These are phyloP conservation scores for Chrysanthemum lavandulifolium DNA, from an alignment of 129 eudicot species.

Conservation along the genomic window DNA sequence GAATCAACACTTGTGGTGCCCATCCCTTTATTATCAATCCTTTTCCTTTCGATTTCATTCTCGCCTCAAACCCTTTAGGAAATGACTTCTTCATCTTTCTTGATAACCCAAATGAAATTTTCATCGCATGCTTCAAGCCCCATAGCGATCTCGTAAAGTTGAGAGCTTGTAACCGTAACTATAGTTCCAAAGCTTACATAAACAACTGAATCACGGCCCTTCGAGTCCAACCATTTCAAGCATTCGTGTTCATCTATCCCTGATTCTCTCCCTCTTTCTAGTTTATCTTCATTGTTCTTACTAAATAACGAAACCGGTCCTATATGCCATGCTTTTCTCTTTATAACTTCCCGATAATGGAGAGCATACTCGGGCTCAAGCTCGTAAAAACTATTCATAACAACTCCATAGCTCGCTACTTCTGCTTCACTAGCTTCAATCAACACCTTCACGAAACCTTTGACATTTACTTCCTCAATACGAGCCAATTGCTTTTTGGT, in stretches of 20 bases:
- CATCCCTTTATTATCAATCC: constrained; percentile 60
- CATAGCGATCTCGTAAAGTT: constrained; percentile 54
- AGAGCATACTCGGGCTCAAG: constrained; percentile 59
- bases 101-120: constrained; percentile 61
- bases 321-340: constrained; percentile 56
- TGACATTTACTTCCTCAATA: not conserved
- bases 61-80: constrained; percentile 47
- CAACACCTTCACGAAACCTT: constrained; percentile 15
- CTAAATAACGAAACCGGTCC: constrained; percentile 61
- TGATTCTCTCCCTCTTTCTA: constrained; percentile 37
- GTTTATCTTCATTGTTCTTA: constrained; percentile 37
- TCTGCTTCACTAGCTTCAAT: constrained; percentile 34
- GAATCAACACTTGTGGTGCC: constrained; percentile 62
- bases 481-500: constrained; percentile 32
- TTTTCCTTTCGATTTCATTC: constrained; percentile 28
- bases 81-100: constrained; percentile 29
- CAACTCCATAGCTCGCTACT: constrained; percentile 45
- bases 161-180: constrained; percentile 24
- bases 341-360: constrained; percentile 42
- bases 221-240: constrained; percentile 57
- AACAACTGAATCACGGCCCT: constrained; percentile 46
- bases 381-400: constrained; percentile 60
- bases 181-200: constrained; percentile 62
- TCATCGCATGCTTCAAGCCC: constrained; percentile 52
- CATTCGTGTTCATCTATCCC: constrained; percentile 39